Conservation (phyloP, 129 eudicot genomes). For the Flaveria ramosissima region DNA sequence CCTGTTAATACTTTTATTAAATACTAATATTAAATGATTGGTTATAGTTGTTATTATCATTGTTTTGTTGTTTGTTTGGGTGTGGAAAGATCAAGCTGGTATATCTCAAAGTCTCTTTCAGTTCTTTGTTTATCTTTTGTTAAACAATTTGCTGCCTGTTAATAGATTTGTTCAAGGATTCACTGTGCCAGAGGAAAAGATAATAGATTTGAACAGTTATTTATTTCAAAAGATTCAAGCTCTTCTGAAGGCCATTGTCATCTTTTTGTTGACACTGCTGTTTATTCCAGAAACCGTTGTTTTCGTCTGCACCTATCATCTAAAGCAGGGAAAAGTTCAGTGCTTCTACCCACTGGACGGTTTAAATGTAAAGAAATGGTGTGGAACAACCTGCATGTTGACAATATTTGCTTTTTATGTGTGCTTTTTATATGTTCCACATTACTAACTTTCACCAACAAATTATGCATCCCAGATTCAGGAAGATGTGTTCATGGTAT, state of each 20-base stretch:
- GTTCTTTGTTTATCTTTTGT: neutral
- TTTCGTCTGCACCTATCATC: slow-evolving; percentile 87
- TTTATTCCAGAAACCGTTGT: slow-evolving; percentile 90
- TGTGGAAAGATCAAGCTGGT: slow-evolving; percentile 27
- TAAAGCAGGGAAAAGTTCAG: slow-evolving; percentile 85
- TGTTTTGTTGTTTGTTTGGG: neutral
- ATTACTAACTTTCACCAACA: neutral
- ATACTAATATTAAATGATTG: neutral
- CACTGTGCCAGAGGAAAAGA: slow-evolving; percentile 53
- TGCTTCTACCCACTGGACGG: slow-evolving; percentile 84
- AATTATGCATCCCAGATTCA: slow-evolving; percentile 53
- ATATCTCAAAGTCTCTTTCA: slow-evolving; percentile 3
- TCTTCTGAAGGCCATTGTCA: slow-evolving; percentile 51
- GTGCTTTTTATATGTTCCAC: neutral
- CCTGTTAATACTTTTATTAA: neutral
- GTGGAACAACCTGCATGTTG: slow-evolving; percentile 32
- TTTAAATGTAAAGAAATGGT: slow-evolving; percentile 93
- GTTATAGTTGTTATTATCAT: slow-evolving; percentile 1
- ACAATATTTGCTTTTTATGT: slow-evolving; percentile 1
- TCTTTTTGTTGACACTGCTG: slow-evolving; percentile 92
- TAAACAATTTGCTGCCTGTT: slow-evolving; percentile 12
- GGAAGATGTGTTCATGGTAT: slow-evolving; percentile 82
- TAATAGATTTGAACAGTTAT: slow-evolving; percentile 56
- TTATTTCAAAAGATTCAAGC: slow-evolving; percentile 68
- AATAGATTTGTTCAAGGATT: slow-evolving; percentile 76